These are phyloP conservation scores for Lentinula sp. DNA, from an alignment of 768 basidiomycete species.

Conservation along the genomic window DNA sequence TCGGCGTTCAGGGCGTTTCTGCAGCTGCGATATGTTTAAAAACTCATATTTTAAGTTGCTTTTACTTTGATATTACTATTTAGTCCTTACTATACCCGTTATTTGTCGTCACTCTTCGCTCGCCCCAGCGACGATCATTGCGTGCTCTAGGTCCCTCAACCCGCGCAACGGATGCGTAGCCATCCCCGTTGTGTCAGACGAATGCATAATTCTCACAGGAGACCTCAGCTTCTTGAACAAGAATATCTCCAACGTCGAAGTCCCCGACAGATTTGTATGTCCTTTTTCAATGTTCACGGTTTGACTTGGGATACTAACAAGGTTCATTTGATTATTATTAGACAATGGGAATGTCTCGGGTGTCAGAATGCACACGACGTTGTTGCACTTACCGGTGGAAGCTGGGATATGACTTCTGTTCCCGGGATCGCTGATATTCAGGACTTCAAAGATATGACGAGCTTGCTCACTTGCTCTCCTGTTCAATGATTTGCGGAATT, in stretches of 20 bases:
- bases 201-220: conserved; percentile 3
- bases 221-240: conserved; percentile 8
- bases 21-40: too few species aligned
- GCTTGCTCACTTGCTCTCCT: conserved; percentile 6
- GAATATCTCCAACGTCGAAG: neutral
- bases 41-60: too few species aligned
- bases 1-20: too few species aligned
- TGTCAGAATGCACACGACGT: neutral
- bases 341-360: neutral
- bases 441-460: conserved; percentile 6
- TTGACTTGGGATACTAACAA: too few species aligned
- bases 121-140: neutral
- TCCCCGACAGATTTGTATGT: conserved; percentile 6
- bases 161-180: conserved; percentile 3
- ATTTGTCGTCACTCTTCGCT: neutral
- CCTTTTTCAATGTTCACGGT: too few species aligned
- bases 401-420: conserved; percentile 3
- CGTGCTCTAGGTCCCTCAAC: neutral
- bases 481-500: too few species aligned
- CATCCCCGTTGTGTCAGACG: conserved; percentile 5
- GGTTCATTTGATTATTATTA: neutral
- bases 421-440: neutral
- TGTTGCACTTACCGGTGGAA: neutral
- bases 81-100: too few species aligned
- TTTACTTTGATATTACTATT: too few species aligned